Conservation (phyloP, 1,284 basidiomycete species). For the Pseudozyma hubeiensis region DNA sequence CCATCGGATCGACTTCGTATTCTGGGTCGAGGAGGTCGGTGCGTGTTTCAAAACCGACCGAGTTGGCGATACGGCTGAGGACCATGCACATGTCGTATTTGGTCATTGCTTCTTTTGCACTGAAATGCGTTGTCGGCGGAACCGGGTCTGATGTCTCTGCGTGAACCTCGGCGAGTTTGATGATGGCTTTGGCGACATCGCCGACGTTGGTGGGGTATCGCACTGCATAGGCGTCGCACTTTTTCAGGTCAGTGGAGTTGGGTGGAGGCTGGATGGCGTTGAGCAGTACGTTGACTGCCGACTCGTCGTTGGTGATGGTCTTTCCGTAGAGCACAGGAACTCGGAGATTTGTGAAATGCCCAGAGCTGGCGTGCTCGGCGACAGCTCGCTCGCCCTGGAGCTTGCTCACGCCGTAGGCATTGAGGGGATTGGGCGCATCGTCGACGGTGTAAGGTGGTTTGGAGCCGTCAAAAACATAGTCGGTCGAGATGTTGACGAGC, state of each 20-base stretch:
- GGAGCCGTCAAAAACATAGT: constrained; percentile 68
- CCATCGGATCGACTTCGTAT: constrained; percentile 60
- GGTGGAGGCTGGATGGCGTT: constrained; percentile 47
- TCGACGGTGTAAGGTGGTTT: constrained; percentile 71
- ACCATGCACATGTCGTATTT: constrained; percentile 71
- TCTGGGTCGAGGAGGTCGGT: constrained; percentile 61
- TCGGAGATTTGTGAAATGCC: constrained; percentile 68
- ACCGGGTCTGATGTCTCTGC: constrained; percentile 18
- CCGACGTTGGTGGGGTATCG: constrained; percentile 72
- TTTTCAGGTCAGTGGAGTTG: constrained; percentile 17
- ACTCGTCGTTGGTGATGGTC: constrained; percentile 55
- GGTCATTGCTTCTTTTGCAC: constrained; percentile 70
- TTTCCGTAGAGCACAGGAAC: constrained; percentile 69
- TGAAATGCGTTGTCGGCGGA: constrained; percentile 70
- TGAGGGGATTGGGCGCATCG: constrained; percentile 70
- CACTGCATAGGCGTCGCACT: constrained; percentile 69
- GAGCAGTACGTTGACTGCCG: constrained; percentile 65
- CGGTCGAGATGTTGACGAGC: constrained; percentile 71
- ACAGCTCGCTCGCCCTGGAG: constrained; percentile 68
- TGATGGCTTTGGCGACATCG: constrained; percentile 70
- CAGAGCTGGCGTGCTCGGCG: constrained; percentile 38
- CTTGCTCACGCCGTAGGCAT: constrained; percentile 70
- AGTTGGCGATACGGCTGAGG: constrained; percentile 56
- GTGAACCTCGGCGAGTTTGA: constrained; percentile 64
- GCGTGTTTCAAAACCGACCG: constrained; percentile 45